Evolutionary conservation across 164 flowering plant genomes (phyloP), one percentile per base, ranked within the genome.

Genomic region (Cinnamomum micranthum): DNA sequence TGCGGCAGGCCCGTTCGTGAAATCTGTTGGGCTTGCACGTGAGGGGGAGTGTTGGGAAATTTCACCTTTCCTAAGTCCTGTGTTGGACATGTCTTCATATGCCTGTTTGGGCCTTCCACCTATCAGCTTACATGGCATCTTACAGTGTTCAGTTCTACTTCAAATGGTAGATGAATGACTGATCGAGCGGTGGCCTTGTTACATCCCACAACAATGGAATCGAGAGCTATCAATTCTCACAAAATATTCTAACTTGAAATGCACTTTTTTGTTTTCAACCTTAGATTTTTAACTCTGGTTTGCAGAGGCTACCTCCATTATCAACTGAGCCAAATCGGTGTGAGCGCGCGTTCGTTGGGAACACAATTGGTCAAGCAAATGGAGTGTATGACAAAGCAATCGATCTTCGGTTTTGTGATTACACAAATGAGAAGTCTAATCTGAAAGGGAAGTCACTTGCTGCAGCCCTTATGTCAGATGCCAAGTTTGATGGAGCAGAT

Each of bases 401-500:
- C 73, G 99, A 95, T 83, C 98, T 95, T 66, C 89, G 99, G 51
- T 92, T 92, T 81, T 93, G 99, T 76, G 96, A 95, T 72, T 95
- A 80, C 78, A 86, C 96, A 35, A 95, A 93, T 80, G 99, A 95
- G 2, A 91, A 95, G 73, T 80, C 90, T 73, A 91, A 95, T 77
- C 86, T 95, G 65, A 93, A 92, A 80, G 99, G 99, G 63, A 95
- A 93, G 80, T 83, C 98, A 58, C 93, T 95, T 65, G 76, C 99
- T 0, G 98, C 98, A 41, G 98, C 99, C 15, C 93, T 95, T 28
- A 90, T 93, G 99, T 89, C 97, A 11, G 95, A 80, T 75, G 99
- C 99, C 65, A 93, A 91, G 79, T 95, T 95, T 84, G 99, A 95
- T 82, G 99, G 99, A 47, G 99, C 98, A 14, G 98, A 95, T 83